phyloP scores from a whole-genome alignment of 345 rosid species.

The Arabidopsis thaliana region DNA sequence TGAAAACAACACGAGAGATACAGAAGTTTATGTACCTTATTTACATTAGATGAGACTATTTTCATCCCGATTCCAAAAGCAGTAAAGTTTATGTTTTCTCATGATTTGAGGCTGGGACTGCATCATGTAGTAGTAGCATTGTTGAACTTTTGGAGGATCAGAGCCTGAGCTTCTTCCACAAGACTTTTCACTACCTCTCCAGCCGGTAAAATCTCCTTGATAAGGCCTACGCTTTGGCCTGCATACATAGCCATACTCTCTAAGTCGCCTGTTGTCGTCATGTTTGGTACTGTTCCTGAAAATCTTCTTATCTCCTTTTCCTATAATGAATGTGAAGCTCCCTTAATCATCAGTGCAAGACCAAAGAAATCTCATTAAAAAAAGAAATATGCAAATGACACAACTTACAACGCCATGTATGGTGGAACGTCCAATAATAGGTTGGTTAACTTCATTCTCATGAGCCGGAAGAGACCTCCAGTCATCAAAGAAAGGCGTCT shows the following conservation, averaged over 20 bases:
- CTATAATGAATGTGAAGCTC: conserved; percentile 43
- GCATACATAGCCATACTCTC: conserved; percentile 96
- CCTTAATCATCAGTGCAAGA: neutral
- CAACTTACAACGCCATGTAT: conserved; percentile 67
- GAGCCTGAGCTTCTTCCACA: conserved; percentile 68
- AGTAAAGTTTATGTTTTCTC: conserved; percentile 12
- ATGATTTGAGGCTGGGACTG: conserved; percentile 23
- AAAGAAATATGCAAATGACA: conserved; percentile 4
- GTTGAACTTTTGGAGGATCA: conserved; percentile 50
- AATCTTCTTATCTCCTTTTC: conserved; percentile 76
- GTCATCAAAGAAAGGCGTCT: conserved; percentile 67
- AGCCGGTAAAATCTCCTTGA: conserved; percentile 81
- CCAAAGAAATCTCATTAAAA: neutral
- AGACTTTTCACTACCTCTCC: conserved; percentile 63
- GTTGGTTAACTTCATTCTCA: conserved; percentile 72
- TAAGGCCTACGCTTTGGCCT: conserved; percentile 80
- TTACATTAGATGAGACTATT: conserved; percentile 17
- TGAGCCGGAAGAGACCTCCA: conserved; percentile 64
- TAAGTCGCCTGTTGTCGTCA: conserved; percentile 67
- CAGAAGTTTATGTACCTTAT: neutral
- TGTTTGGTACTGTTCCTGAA: conserved; percentile 78
- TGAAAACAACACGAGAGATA: conserved; percentile 11
- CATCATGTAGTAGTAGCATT: conserved; percentile 19
- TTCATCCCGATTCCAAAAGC: conserved; percentile 22
- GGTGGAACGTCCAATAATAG: conserved; percentile 70